These are phyloP conservation scores for Neofusicoccum laricinum DNA, from an alignment of 2,329 filamentous ascomycete genomes.

Conservation along the genomic window DNA sequence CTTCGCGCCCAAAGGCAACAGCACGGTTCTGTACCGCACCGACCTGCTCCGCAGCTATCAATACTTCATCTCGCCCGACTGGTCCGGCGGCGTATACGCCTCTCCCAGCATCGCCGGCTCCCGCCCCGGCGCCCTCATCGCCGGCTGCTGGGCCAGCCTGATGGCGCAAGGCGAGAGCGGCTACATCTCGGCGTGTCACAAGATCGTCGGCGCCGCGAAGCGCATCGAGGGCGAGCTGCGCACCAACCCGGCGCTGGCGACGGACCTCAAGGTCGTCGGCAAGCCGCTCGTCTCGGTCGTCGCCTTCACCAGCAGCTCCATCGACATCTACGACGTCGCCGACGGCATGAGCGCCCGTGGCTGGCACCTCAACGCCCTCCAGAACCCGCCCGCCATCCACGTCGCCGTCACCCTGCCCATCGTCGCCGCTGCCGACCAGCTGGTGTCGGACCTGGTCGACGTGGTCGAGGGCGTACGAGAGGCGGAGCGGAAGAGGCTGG, in stretches of 20 bases:
- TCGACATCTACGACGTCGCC: slow-evolving; percentile 92
- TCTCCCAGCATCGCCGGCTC: slow-evolving; percentile 90
- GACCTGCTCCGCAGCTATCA: slow-evolving; percentile 78
- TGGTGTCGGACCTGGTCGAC: slow-evolving; percentile 67
- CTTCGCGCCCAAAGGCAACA: slow-evolving; percentile 97
- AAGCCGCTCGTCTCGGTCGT: slow-evolving; percentile 86
- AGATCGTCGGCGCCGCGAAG: slow-evolving; percentile 84
- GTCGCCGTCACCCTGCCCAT: slow-evolving; percentile 90
- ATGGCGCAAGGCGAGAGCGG: slow-evolving; percentile 85
- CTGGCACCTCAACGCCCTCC: slow-evolving; percentile 95
- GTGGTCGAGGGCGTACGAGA: slow-evolving; percentile 70
- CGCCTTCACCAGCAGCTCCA: slow-evolving; percentile 76
- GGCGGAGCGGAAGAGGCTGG: slow-evolving; percentile 70
- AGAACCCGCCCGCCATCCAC: slow-evolving; percentile 88
- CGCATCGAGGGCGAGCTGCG: slow-evolving; percentile 73
- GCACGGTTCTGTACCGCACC: slow-evolving; percentile 84
- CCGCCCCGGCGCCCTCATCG: slow-evolving; percentile 88
- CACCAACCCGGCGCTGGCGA: slow-evolving; percentile 63
- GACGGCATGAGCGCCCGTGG: slow-evolving; percentile 81
- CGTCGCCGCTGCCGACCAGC: slow-evolving; percentile 72
- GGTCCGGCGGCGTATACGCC: slow-evolving; percentile 94
- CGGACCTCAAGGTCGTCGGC: slow-evolving; percentile 77
- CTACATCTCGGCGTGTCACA: slow-evolving; percentile 80
- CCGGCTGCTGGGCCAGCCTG: slow-evolving; percentile 90
- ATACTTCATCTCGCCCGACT: slow-evolving; percentile 94